phyloP scores from a whole-genome alignment of 768 basidiomycete species.

The Amanita exitialis region DNA sequence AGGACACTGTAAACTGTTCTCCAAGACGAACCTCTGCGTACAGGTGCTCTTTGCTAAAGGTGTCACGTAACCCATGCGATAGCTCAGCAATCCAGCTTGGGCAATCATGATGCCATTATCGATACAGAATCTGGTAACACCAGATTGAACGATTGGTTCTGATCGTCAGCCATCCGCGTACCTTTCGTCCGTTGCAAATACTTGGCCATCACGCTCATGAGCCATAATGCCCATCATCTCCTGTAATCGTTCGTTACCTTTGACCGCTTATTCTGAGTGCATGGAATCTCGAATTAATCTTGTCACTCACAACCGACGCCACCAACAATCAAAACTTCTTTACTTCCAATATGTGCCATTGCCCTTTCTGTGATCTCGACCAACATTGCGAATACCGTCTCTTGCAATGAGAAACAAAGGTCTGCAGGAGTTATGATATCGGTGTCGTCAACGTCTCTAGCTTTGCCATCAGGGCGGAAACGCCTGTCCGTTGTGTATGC shows the following conservation, averaged over 20 bases:
- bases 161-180: constrained; percentile 20
- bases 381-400: constrained; percentile 95
- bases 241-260: constrained; percentile 89
- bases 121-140: constrained; percentile 77
- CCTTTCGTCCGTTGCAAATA: constrained; percentile 97
- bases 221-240: constrained; percentile 99
- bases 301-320: constrained; percentile 91
- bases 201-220: constrained; percentile 71
- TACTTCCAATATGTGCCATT: constrained; percentile 97
- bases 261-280: not conserved
- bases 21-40: constrained; percentile 68
- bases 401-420: constrained; percentile 93
- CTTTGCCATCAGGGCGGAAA: constrained; percentile 43
- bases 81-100: constrained; percentile 88
- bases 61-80: constrained; percentile 82
- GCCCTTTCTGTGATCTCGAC: constrained; percentile 98
- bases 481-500: constrained; percentile 80
- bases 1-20: constrained; percentile 3
- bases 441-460: constrained; percentile 30
- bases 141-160: not conserved
- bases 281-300: not conserved
- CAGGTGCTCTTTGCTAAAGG: constrained; percentile 73
- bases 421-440: constrained; percentile 92
- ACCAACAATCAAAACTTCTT: constrained; percentile 93
- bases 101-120: constrained; percentile 99